Base-by-base conservation (phyloP, 2,329 filamentous ascomycete species). In the Botryosphaeria dothidea region DNA sequence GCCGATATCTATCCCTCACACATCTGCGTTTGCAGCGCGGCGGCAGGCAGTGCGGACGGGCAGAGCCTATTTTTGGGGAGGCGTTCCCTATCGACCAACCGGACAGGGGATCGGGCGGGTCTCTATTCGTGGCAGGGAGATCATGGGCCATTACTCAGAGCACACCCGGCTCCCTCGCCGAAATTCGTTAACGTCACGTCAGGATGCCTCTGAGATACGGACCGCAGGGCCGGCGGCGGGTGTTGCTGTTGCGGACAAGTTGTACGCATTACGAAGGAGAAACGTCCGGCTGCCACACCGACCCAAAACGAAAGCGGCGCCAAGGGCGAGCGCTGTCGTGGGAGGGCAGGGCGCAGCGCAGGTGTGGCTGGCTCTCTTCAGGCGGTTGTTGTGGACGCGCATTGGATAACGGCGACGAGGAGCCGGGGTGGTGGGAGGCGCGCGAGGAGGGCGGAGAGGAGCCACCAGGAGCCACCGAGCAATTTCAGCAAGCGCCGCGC, bases 401-500 rank as follows among this genome's bases (percentile, higher is more conserved):
- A 43, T 27, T 57, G 54, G 54, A 8, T 43, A 43, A 29, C 54
- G 54, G 54, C 36, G 52, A 4, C n/a, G 4, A n/a, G 34, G 46
- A 23, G 31, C 38, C 17, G 38, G 38, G 38, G 38, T 41, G 38
- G 11, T 11, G 9, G 38, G 38, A 15, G 38, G 5, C 11, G 31
- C 6, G 5, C 6, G 31, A 6, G 19, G 34, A 34, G 31, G 34
- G 11, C 15, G 19, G 52, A 17, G 25, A 23, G 25, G 23, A 21
- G 31, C 31, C 31, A 34, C 17, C n/a, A 19, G 25, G 36, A 17
- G 54, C 54, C 54, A 45, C 54, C 23, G 23, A 58, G 54, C 54
- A 58, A 58, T 58, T 58, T 58, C 54, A 58, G 54, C 54, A 58
- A 58, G 54, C 54, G 54, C 54, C 54, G 54, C 36, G 23, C 29